Base-by-base conservation (phyloP, 768 basidiomycete species). In the Suillus subaureus region DNA sequence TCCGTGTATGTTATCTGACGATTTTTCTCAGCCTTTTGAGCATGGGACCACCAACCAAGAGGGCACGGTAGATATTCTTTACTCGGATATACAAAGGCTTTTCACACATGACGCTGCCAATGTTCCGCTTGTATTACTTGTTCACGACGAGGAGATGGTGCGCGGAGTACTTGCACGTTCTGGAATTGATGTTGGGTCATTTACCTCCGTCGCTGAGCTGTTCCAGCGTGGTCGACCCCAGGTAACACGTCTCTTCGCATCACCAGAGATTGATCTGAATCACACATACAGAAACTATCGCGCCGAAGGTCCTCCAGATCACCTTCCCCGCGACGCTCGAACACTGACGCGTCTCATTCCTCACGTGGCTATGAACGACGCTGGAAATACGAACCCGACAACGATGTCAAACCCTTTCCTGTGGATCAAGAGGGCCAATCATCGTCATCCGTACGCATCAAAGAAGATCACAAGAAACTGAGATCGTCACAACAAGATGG, bases 81-180 rank as follows among this genome's bases (percentile, higher is more conserved):
- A 70, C 28, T 12, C 52, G 15, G 71, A 69, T 1, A 47, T 72
- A 60, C 70, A 73, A 54, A 49, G 60, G 4, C 37, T 78, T 15
- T 68, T 80, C 26, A 35, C 26, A 9, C 70, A 72, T 16, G 70
- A 73, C 40, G 54, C 62, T 1, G 61, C 65, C 42, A 64, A 66
- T 28, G 47, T 66, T 3, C 85, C 85, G 0, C 70, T 81, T 60
- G 69, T 88, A 31, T 71, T 88, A 6, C 78, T 89, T 8, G 83
- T 87, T 4, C 78, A 83, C 51, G 76, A 83, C 33, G 77, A 81
- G 64, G 71, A 78, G 47, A 71, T 80, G 67, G 78, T 83, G 0
- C 69, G 74, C 7, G 76, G 75, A n/a, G 73, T 81, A 12, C 75
- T 88, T 8, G 68, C 68, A 21, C 79, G 78, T 37, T 74, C 82